Conservation (phyloP, 768 basidiomycete genomes). For the Boletus eberwhitei region DNA sequence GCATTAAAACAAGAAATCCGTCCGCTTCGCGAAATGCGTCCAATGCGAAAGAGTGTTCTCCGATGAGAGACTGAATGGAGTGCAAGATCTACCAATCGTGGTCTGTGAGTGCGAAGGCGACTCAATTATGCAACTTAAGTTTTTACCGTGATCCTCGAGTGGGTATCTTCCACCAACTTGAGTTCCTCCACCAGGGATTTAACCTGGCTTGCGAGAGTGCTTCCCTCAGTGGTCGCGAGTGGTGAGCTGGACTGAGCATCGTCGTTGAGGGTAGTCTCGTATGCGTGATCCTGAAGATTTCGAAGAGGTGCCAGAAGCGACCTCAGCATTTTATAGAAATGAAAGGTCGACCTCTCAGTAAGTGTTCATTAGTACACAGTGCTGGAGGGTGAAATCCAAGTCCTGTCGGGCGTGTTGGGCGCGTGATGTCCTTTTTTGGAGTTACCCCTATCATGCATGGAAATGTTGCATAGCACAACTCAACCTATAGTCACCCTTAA, state of each 20-base stretch:
- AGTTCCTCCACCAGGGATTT: slow-evolving; percentile 65
- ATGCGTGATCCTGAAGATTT: slow-evolving; percentile 49
- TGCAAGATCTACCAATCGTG: slow-evolving; percentile 46
- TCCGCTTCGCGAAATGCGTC: slow-evolving; percentile 80
- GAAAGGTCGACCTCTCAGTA: not conserved
- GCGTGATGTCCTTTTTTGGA: not conserved
- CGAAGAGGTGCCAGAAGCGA: slow-evolving; percentile 59
- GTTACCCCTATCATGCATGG: no score
- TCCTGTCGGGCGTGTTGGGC: not conserved
- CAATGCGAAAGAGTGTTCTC: slow-evolving; percentile 61
- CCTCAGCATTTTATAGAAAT: slow-evolving; percentile 44
- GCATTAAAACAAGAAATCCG: slow-evolving; percentile 74
- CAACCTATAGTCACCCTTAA: not conserved
- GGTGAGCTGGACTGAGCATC: slow-evolving; percentile 22
- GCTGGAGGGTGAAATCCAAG: not conserved
- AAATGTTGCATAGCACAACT: no score
- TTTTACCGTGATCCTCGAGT: slow-evolving; percentile 53
- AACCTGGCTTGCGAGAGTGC: slow-evolving; percentile 47
- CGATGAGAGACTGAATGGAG: slow-evolving; percentile 67
- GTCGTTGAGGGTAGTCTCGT: slow-evolving; percentile 16
- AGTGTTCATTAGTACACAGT: slow-evolving; percentile 7
- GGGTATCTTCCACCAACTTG: slow-evolving; percentile 50
- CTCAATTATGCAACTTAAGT: not conserved
- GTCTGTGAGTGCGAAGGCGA: not conserved
- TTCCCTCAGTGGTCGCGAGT: not conserved